These are phyloP conservation scores for Penicillium crystallinum DNA, from an alignment of 495 filamentous ascomycete species.

Conservation along the genomic window DNA sequence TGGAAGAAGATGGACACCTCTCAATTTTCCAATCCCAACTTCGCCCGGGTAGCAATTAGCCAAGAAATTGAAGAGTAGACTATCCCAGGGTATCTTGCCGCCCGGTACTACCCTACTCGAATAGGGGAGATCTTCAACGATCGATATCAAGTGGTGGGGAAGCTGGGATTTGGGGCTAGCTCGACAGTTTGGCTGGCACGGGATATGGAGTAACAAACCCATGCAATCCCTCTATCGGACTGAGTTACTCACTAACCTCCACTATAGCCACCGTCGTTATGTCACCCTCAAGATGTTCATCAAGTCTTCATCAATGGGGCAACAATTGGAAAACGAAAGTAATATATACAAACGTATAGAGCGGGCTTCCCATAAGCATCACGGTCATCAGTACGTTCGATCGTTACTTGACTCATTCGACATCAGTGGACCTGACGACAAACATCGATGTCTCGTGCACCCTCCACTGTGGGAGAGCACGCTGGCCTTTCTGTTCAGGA, in stretches of 20 bases:
- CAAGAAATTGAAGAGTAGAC: slow-evolving; percentile 20
- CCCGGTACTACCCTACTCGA: slow-evolving; percentile 30
- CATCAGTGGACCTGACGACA: slow-evolving; percentile 29
- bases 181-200: slow-evolving; percentile 35
- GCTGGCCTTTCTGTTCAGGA: slow-evolving; percentile 28
- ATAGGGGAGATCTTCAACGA: slow-evolving; percentile 34
- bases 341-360: slow-evolving; percentile 26
- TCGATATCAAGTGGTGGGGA: slow-evolving; percentile 33
- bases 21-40: slow-evolving; percentile 22
- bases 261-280: slow-evolving; percentile 20
- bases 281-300: slow-evolving; percentile 33
- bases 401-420: slow-evolving; percentile 33
- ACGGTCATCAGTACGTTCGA: slow-evolving; percentile 21
- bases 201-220: slow-evolving; percentile 27
- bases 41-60: slow-evolving; percentile 2
- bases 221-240: background rate
- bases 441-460: slow-evolving; percentile 39
- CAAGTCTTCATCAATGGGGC: slow-evolving; percentile 18
- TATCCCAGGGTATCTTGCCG: slow-evolving; percentile 26
- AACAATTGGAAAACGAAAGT: slow-evolving; percentile 26
- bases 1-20: slow-evolving; percentile 17
- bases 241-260: background rate
- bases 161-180: slow-evolving; percentile 33
- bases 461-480: slow-evolving; percentile 40
- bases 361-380: slow-evolving; percentile 13